phyloP scores from a whole-genome alignment of 1,284 basidiomycete genomes.

The Hemileccinum hortonii region DNA sequence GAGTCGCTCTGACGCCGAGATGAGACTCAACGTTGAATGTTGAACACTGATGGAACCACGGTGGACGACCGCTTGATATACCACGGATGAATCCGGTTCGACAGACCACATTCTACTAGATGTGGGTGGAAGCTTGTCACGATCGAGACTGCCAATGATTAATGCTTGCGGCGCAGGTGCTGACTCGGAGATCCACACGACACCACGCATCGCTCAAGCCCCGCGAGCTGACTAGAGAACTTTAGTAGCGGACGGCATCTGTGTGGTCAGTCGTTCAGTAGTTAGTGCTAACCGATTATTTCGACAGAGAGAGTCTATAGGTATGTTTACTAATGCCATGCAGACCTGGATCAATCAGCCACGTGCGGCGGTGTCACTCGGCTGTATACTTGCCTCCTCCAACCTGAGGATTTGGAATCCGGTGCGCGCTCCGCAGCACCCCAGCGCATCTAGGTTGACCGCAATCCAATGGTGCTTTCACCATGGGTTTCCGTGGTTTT shows the following conservation, averaged over 20 bases:
- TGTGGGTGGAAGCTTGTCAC: conserved; percentile 19
- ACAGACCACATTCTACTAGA: background rate
- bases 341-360: background rate
- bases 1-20: conserved; percentile 31
- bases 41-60: conserved; percentile 11
- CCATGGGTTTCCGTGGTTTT: conserved; percentile 44
- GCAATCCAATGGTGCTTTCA: conserved; percentile 16
- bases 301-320: too few species aligned
- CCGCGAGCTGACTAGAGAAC: conserved; percentile 4
- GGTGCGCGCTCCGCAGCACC: conserved; percentile 12
- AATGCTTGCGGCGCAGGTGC: conserved; percentile 9
- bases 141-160: conserved; percentile 24
- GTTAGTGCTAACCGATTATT: background rate
- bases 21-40: conserved; percentile 15
- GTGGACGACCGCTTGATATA: conserved; percentile 10
- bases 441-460: background rate
- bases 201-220: conserved; percentile 6
- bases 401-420: background rate
- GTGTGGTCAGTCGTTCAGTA: background rate
- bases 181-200: conserved; percentile 11
- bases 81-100: conserved; percentile 9
- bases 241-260: background rate
- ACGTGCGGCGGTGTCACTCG: conserved; percentile 5
- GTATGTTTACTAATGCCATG: too few species aligned
- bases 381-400: too few species aligned